Conservation (phyloP, 176 grass and related monocot species). For the Cocos nucifera region DNA sequence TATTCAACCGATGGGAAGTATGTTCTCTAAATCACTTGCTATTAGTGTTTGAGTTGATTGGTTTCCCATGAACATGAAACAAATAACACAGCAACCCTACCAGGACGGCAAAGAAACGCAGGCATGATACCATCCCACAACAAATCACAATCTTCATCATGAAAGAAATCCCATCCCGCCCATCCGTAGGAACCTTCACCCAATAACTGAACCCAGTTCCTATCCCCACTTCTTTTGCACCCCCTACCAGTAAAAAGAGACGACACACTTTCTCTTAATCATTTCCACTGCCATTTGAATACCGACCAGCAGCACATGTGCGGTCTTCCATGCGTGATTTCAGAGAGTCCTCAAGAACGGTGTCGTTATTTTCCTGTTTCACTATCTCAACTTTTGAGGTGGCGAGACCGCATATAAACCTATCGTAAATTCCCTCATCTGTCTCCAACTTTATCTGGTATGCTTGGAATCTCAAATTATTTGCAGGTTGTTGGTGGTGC, state of each 20-base stretch:
- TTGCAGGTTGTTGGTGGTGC: too few relatives aligned
- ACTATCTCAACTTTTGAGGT: slow-evolving; percentile 15
- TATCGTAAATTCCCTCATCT: slow-evolving; percentile 3
- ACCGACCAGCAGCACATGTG: neutral
- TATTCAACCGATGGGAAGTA: too few relatives aligned
- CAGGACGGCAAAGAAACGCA: slow-evolving; percentile 20
- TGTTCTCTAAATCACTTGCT: slow-evolving; percentile 10
- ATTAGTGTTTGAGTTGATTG: neutral
- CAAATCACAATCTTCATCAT: too few relatives aligned
- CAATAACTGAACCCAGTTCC: slow-evolving; percentile 16
- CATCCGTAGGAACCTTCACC: slow-evolving; percentile 24
- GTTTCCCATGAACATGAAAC: neutral
- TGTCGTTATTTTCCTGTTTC: slow-evolving; percentile 13
- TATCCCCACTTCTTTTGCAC: neutral
- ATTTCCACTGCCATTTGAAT: too few relatives aligned
- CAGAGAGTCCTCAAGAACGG: slow-evolving; percentile 16
- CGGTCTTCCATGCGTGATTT: slow-evolving; percentile 21
- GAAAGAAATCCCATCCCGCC: neutral
- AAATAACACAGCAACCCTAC: slow-evolving; percentile 24
- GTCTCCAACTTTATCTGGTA: too few relatives aligned
- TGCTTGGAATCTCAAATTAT: too few relatives aligned
- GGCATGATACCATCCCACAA: slow-evolving; percentile 7
- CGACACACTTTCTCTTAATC: slow-evolving; percentile 1
- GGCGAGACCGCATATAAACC: slow-evolving; percentile 14
- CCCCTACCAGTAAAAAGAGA: slow-evolving; percentile 24